Base-by-base conservation (phyloP, 805 yeast genomes). In the Saturnispora mendoncae region DNA sequence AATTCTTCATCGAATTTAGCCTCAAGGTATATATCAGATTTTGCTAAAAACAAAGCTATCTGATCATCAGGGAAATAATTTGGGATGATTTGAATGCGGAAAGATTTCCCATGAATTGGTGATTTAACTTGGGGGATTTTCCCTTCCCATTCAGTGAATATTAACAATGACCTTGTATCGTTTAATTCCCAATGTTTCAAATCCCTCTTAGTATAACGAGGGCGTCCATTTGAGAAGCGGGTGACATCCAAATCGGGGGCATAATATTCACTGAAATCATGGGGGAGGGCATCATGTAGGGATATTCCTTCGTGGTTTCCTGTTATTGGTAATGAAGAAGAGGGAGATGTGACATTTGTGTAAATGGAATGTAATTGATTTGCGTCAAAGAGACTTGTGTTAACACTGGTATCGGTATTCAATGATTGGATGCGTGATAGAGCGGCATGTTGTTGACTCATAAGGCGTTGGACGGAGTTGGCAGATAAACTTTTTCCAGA, bases 171-270 rank as follows among this genome's bases (percentile, higher is more conserved):
- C 33, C 90, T 62, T 15, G 78, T 62, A 55, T 80, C 88, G 56
- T 82, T 82, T 38, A 78, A 53, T 36, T 72, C 78, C 90, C 90
- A 82, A 56, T 80, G 82, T 20, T 76, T 62, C 31, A 82, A 62
- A 13, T 72, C 75, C 40, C 86, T 63, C 46, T 71, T 72, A 0
- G 85, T 78, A 58, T 78, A 80, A 20, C 61, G 56, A 10, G 84
- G 85, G 33, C 86, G 63, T 0, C 82, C 81, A 47, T 74, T 74
- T 9, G 70, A 63, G 30, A 75, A 61, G 18, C 72, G 67, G 43
- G 69, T 70, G 29, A 67, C 64, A 19, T 72, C 57, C 10, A 75
- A 55, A 44, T 77, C 82, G 1, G 78, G 70, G 0, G 78, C 60
- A 53, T 78, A 78, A 73, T 76, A 74, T 50, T 74, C 78, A 17